A percentile compares a stretch with the other conserved stretches of the same genome.
Evolutionary conservation across 108 stramenopile species (phyloP).

Genomic region (Nitzschia sp.): DNA sequence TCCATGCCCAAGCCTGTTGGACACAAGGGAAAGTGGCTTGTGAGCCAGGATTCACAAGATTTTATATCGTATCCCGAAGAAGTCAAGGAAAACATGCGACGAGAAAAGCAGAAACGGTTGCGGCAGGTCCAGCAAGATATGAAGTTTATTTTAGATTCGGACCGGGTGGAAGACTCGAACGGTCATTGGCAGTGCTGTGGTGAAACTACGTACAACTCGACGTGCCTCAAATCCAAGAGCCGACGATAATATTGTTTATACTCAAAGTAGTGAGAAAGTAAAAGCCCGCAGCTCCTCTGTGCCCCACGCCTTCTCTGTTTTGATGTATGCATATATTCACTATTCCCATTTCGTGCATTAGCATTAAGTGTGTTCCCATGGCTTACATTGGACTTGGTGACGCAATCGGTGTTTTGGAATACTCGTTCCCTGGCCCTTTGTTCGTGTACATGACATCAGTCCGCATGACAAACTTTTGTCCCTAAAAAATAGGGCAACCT

Average conservation of each 20-base stretch:
- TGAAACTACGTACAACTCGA: constrained; percentile 41
- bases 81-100: constrained; percentile 64
- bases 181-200: constrained; percentile 71
- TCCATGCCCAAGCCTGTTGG: neutral
- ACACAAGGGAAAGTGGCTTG: constrained; percentile 60
- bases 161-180: constrained; percentile 51
- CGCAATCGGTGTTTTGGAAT: too few relatives aligned
- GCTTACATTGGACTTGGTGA: too few relatives aligned
- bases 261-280: too few relatives aligned
- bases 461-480: too few relatives aligned
- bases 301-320: too few relatives aligned
- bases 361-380: too few relatives aligned
- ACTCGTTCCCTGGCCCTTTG: too few relatives aligned
- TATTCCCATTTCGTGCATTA: too few relatives aligned
- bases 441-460: too few relatives aligned
- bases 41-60: constrained; percentile 62
- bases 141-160: constrained; percentile 76
- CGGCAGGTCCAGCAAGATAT: constrained; percentile 61
- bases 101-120: constrained; percentile 66
- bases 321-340: too few relatives aligned
- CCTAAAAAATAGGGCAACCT: too few relatives aligned
- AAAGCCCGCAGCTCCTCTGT: too few relatives aligned
- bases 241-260: neutral
- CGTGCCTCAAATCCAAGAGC: constrained; percentile 8
- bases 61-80: constrained; percentile 67